Evolutionary conservation across 805 yeast genomes (phyloP), one percentile per base, ranked within the genome.

Genomic region (Danielia reshetovae): DNA sequence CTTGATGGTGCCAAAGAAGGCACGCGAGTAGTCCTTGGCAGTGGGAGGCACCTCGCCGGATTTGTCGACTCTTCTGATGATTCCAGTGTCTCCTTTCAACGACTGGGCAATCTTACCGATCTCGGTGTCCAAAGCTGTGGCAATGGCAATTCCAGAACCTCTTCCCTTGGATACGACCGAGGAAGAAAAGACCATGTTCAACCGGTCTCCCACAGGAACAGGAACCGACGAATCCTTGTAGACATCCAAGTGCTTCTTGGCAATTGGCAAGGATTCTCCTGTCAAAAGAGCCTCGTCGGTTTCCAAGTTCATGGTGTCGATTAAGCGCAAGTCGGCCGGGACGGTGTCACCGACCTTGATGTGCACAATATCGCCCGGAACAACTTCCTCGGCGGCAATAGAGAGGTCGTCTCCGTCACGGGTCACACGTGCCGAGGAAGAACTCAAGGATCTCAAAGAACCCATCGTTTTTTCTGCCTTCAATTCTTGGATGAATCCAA

Each of bases 401-500:
- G 81, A 73, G 12, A 54, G 47, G 38, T 75, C 78, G 17, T 42
- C 46, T 23, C 85, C 85, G 45, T 75, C 65, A 55, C 93, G 70
- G 27, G 77, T 67, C 16, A 78, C 86, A 26, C 72, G 62, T 0
- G 93, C 89, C 3, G 80, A 73, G 3, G 90, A 87, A 2, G 87
- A 77, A 34, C 83, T 71, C 34, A 84, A 67, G 0, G 79, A 71
- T 41, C 76, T 70, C 27, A 83, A 69, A 0, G 88, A 79, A 24
- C 80, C 84, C 86, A 83, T 84, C 1, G 90, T 84, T 52, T 80
- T 74, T 44, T 83, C 88, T 1, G 93, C 90, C 43, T 75, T 77
- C 51, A 66, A 70, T 52, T 83, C 90, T 56, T 83, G 93, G 43
- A 72, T 57, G 36, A 79, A 72, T 4, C 93, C 93, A 38, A 83